phyloP scores from a whole-genome alignment of 1,284 basidiomycete genomes.

The Tetrapyrgos nigripes region DNA sequence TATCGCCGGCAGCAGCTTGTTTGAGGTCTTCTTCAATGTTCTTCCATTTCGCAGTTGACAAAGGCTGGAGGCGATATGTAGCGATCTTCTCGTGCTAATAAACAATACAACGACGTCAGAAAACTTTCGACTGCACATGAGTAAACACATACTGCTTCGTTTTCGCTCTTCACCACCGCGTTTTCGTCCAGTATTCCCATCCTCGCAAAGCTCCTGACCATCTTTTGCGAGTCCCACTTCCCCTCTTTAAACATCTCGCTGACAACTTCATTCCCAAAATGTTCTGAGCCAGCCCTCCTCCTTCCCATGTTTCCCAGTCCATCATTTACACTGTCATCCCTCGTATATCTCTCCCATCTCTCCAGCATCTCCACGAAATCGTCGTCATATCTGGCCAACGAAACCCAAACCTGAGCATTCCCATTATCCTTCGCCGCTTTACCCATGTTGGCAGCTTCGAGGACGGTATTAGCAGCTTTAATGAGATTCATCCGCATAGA shows the following conservation, averaged over 20 bases:
- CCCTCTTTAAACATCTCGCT: constrained; percentile 55
- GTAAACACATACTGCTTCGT: constrained; percentile 27
- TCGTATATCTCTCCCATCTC: constrained; percentile 61
- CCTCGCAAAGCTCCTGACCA: constrained; percentile 77
- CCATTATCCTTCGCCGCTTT: constrained; percentile 34
- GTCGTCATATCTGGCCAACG: constrained; percentile 81
- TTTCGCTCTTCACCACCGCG: constrained; percentile 36
- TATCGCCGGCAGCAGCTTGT: constrained; percentile 21
- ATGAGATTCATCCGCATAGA: constrained; percentile 56
- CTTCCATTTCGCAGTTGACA: constrained; percentile 52
- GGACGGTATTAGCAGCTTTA: constrained; percentile 59
- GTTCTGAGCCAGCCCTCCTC: constrained; percentile 42
- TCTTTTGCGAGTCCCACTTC: constrained; percentile 75
- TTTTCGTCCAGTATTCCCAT: constrained; percentile 50
- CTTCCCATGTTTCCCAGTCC: constrained; percentile 43
- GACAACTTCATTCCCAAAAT: constrained; percentile 43
- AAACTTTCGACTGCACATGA: neutral
- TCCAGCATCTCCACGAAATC: constrained; percentile 66
- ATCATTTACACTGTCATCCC: constrained; percentile 37
- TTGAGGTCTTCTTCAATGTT: constrained; percentile 44
- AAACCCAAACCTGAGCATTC: constrained; percentile 68
- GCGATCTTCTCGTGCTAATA: constrained; percentile 47
- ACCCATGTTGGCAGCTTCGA: constrained; percentile 48
- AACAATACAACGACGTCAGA: constrained; percentile 12
- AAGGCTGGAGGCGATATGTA: constrained; percentile 50